These are phyloP conservation scores for Plantago lanceolata DNA, from an alignment of 305 asterid genomes.

Conservation along the genomic window DNA sequence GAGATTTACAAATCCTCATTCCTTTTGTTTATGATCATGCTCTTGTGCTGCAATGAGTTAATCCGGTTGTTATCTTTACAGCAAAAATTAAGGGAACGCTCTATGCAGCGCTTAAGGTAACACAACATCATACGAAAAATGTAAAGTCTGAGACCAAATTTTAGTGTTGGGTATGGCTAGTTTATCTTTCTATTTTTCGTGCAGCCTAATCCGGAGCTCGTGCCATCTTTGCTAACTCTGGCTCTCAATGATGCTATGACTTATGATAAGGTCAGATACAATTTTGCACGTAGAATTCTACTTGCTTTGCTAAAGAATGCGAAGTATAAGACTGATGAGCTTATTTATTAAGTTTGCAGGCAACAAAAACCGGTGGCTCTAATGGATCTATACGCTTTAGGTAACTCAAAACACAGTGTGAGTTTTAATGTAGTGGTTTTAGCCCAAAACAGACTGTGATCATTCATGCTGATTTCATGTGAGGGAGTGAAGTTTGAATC, in stretches of 20 bases:
- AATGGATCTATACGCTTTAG: constrained; percentile 93
- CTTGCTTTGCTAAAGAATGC: constrained; percentile 10
- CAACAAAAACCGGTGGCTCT: constrained; percentile 90
- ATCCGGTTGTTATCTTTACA: constrained; percentile 25
- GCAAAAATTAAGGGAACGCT: constrained; percentile 64
- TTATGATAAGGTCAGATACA: constrained; percentile 76
- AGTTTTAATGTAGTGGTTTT: neutral
- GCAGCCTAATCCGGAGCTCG: constrained; percentile 61
- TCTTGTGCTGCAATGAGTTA: constrained; percentile 16
- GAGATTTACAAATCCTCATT: constrained; percentile 24
- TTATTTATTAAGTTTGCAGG: constrained; percentile 47
- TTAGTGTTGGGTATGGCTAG: constrained; percentile 8
- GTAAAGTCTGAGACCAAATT: neutral
- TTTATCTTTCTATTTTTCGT: constrained; percentile 15
- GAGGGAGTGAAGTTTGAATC: constrained; percentile 5
- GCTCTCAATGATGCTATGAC: constrained; percentile 85
- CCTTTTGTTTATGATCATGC: constrained; percentile 1
- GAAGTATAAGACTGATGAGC: constrained; percentile 31
- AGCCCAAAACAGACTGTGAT: neutral
- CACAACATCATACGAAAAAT: constrained; percentile 2
- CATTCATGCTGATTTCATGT: constrained; percentile 6
- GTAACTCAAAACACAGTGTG: constrained; percentile 33
- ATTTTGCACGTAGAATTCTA: constrained; percentile 21
- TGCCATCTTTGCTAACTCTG: constrained; percentile 67
- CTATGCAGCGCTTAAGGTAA: constrained; percentile 53